These are phyloP conservation scores for Cicer judaicum DNA, from an alignment of 306 rosid species.

Conservation along the genomic window DNA sequence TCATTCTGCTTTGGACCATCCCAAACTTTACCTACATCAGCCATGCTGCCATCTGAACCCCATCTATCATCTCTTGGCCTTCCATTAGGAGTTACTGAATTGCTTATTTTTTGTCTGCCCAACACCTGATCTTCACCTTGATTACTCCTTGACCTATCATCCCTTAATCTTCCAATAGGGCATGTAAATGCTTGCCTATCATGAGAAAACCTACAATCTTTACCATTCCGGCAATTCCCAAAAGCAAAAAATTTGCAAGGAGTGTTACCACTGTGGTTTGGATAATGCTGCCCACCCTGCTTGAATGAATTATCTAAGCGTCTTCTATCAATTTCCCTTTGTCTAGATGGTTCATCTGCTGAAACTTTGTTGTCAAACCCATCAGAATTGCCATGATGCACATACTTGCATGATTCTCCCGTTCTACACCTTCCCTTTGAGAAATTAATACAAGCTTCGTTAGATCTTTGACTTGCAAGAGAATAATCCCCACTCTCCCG, in stretches of 20 bases:
- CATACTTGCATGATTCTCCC: conserved; percentile 82
- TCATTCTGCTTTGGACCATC: conserved; percentile 59
- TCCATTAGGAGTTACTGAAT: conserved; percentile 61
- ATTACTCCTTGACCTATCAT: conserved; percentile 60
- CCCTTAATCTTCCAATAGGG: conserved; percentile 66
- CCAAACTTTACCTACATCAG: conserved; percentile 56
- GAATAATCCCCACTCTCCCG: conserved; percentile 64
- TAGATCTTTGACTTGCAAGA: conserved; percentile 60
- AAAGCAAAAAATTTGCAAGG: conserved; percentile 83
- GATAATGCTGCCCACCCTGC: conserved; percentile 57
- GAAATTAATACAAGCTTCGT: conserved; percentile 62
- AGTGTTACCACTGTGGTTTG: conserved; percentile 57
- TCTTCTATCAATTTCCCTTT: conserved; percentile 72
- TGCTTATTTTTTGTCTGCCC: conserved; percentile 61
- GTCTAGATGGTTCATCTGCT: conserved; percentile 59
- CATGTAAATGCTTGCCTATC: conserved; percentile 61
- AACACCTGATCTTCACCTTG: conserved; percentile 55
- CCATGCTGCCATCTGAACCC: conserved; percentile 52
- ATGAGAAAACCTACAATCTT: conserved; percentile 86
- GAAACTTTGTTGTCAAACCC: conserved; percentile 54
- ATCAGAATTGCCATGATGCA: conserved; percentile 66
- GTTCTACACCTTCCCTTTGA: conserved; percentile 80
- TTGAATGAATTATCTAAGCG: conserved; percentile 58
- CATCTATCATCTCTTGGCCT: conserved; percentile 60
- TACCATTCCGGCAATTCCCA: conserved; percentile 91